phyloP scores from a whole-genome alignment of 169 alveolate species.

The Amoebophrya sp. region DNA sequence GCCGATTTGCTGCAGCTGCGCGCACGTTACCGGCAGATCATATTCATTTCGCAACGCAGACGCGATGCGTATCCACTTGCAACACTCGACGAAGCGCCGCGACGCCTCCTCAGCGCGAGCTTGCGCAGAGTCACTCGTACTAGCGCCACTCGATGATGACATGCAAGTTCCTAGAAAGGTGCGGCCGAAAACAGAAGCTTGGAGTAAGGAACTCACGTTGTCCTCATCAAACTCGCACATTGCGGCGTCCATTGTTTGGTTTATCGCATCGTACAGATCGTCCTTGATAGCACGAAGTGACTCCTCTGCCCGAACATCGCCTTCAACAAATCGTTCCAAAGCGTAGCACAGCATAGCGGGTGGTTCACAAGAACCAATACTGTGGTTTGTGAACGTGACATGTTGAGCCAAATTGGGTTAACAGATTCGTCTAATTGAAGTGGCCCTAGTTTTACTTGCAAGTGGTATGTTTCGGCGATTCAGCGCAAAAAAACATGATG shows the following conservation, averaged over 20 bases:
- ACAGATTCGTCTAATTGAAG: too few species aligned
- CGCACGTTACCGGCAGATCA: not conserved
- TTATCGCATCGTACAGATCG: not conserved
- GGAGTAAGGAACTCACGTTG: not conserved
- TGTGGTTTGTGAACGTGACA: too few species aligned
- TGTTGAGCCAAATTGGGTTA: too few species aligned
- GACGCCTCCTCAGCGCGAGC: not conserved
- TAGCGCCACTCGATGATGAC: not conserved
- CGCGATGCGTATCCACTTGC: constrained; percentile 22
- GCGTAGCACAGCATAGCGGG: constrained; percentile 3
- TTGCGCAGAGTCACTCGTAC: not conserved
- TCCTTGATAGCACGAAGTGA: not conserved
- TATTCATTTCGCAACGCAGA: not conserved
- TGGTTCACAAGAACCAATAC: not conserved
- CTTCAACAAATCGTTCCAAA: not conserved
- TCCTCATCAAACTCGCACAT: constrained; percentile 17
- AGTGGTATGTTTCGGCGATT: not conserved
- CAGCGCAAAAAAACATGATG: not conserved
- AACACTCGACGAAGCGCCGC: not conserved
- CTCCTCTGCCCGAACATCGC: not conserved
- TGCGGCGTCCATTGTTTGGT: constrained; percentile 5
- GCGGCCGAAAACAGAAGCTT: not conserved
- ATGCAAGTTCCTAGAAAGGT: not conserved
- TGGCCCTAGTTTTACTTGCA: too few species aligned
- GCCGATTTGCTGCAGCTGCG: constrained; percentile 11